Base-by-base conservation (phyloP, 1,284 basidiomycete genomes). In the Xerocomus tenax region DNA sequence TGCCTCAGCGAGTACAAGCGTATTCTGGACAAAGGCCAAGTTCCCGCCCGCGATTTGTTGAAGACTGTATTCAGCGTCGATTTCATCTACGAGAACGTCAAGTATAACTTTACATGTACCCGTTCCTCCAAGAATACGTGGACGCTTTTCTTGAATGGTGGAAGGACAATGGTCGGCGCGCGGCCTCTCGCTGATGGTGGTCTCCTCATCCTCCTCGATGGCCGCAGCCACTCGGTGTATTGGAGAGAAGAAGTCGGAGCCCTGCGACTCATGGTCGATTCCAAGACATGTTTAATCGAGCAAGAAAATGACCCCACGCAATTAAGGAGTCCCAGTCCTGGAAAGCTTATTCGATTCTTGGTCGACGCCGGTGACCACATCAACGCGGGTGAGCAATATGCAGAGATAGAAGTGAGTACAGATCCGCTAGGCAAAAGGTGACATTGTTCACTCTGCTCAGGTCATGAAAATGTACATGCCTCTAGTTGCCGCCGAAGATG, bases 391-490 rank as follows among this genome's bases (percentile, higher is more conserved):
- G 92, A 98, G 59, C 84, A 91, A 51, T 98, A 98, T 67, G 96
- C 96, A 49, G 96, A 99, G 69, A 98, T 99, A 50, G 96, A 99
- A 79, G 87, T 87, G 58, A 48, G 74, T 58, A 26, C 36, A 45
- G 28, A 41, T 29, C 42, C 8, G 26, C 42, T 36, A 28, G 35
- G 41, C 18, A 28, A 25, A 12, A 25, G 42, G 21, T 36, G 12
- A 47, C 49, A 51, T 52, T 52, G 57, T 58, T 61, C 63, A 59
- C 55, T 50, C 53, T 36, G 3, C 3, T 28, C 15, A 88, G 85
- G 93, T 96, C 59, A 96, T 96, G 93, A 97, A 97, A 75, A 97
- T 97, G 93, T 94, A 94, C 71, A 95, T 97, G 93, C 91, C 92
- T 13, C 82, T 99, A 52, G 84, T 92, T 50, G 92, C 94, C n/a